Evolutionary conservation across 169 alveolate species (phyloP), one percentile per base, ranked within the genome.

Genomic region (Eimeria tenella): DNA sequence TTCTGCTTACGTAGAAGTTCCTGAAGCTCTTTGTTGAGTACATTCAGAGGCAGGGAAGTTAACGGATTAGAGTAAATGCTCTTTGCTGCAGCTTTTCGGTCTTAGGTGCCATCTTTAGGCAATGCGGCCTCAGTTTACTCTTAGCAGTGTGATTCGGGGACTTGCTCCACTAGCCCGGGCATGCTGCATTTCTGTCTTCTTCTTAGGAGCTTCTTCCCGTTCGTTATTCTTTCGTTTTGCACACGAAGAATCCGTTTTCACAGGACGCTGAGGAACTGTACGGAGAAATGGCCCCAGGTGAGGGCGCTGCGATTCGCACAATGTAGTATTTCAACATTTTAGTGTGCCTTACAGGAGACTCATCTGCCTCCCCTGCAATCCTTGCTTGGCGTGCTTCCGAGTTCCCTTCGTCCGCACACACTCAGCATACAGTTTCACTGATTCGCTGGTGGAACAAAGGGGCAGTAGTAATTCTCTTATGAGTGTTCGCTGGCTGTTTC

Each of bases 181-280:
- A 31, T 31, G 42, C 42, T 31, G 42, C 42, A 21, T 13, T 10
- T 58, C 0, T 58, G 68, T 58, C 68, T 58, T 10, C 68, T 13
- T 52, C 60, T 23, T 97, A 98, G 97, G 97, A 97, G 95, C 96
- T 98, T 63, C 95, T 98, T 65, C 98, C 97, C 21, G 98, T 98
- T 17, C 97, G 97, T 93, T 98, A 97, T 86, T 98, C 99, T 42
- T 98, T 95, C 95, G 99, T 98, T 25, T 96, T 98, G 58, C 99
- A 98, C 95, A 97, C 99, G 49, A 94, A 96, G 93, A 98, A 98
- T 84, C 99, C 99, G 6, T 96, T 97, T 75, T 96, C 96, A 13
- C 95, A 95, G 82, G 89, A 90, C 81, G 92, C 94, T 82, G 96
- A 97, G 25, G 96, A 95, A 70, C 98, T 98, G 62, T 98, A 97